Evolutionary conservation across 2,329 filamentous ascomycete genomes (phyloP), one percentile per base, ranked within the genome.

Genomic region (Whalleya microplaca): DNA sequence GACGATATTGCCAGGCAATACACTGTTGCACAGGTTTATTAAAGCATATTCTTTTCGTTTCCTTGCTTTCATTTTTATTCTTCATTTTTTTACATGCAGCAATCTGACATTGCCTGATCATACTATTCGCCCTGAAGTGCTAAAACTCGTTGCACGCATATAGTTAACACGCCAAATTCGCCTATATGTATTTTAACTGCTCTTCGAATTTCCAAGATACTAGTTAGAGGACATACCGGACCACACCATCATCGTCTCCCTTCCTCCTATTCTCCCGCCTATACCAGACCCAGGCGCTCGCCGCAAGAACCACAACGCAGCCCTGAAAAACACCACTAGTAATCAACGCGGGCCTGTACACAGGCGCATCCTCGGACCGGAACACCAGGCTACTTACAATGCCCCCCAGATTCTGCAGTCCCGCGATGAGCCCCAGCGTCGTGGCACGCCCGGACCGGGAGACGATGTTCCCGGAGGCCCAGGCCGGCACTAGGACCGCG

Each of bases 261-360:
- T 45, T 23, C 23, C 19, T 37, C 27, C 21, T 19, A 19, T 19
- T 32, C 18, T 46, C 18, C 14, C 32, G 32, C 32, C 9, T 16
- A 14, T 37, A 37, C 32, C 32, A 37, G 14, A 16, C 32, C 32
- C 32, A 37, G 14, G 32, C 32, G 10, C 8, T 14, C 32, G 32
- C 32, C 9, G 32, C 32, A 14, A 37, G 32, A 37, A 37, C 10
- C 4, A 37, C 32, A 12, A 37, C 32, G 32, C 32, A 37, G 14
- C 32, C 32, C 14, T 37, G 32, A 37, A 37, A 37, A 37, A 37
- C 14, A 3, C 32, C 32, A 37, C 32, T 37, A 3, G 58, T 59
- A 41, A 64, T 58, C 12, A 64, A 48, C 7, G 58, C 62, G 14
- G 62, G 62, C 21, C 56, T 53, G 37, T 63, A 64, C 9, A 61